These are phyloP conservation scores for Neoscytalidium dimidiatum DNA, from an alignment of 2,329 filamentous ascomycete genomes.

Conservation along the genomic window DNA sequence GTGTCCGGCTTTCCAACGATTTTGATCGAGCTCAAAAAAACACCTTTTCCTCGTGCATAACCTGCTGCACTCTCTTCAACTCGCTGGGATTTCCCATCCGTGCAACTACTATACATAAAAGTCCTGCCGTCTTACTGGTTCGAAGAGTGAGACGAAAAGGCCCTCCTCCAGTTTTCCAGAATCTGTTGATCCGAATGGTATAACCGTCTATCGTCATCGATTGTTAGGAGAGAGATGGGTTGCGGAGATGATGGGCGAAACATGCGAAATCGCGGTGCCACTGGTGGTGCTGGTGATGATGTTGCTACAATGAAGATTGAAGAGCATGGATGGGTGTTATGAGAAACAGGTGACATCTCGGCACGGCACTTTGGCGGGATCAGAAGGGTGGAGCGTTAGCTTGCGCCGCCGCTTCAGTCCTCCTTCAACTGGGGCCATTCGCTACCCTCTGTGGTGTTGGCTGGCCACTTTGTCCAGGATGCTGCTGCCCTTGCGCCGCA, in stretches of 20 bases:
- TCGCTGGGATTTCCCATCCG: neutral
- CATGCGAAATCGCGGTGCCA: neutral
- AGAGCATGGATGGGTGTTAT: neutral
- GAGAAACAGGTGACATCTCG: neutral
- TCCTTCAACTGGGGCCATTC: conserved; percentile 15
- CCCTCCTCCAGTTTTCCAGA: neutral
- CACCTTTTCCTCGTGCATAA: neutral
- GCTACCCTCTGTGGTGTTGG: conserved; percentile 1
- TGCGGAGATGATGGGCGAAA: neutral
- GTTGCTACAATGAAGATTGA: neutral
- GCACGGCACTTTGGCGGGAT: conserved; percentile 7
- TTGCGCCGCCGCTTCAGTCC: neutral
- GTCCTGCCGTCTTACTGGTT: conserved; percentile 1
- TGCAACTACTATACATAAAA: conserved; percentile 9
- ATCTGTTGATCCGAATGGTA: conserved; percentile 7
- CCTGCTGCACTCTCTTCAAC: neutral
- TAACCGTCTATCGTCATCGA: conserved; percentile 17
- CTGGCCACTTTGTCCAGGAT: conserved; percentile 28
- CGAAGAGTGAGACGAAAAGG: neutral
- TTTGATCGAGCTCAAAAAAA: neutral
- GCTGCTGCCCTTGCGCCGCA: conserved; percentile 26
- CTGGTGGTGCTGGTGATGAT: neutral
- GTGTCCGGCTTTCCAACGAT: neutral
- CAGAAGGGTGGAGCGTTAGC: neutral
- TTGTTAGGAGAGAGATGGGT: neutral